These are phyloP conservation scores for Trametes polyzona DNA, from an alignment of 1,284 basidiomycete species.

Conservation along the genomic window DNA sequence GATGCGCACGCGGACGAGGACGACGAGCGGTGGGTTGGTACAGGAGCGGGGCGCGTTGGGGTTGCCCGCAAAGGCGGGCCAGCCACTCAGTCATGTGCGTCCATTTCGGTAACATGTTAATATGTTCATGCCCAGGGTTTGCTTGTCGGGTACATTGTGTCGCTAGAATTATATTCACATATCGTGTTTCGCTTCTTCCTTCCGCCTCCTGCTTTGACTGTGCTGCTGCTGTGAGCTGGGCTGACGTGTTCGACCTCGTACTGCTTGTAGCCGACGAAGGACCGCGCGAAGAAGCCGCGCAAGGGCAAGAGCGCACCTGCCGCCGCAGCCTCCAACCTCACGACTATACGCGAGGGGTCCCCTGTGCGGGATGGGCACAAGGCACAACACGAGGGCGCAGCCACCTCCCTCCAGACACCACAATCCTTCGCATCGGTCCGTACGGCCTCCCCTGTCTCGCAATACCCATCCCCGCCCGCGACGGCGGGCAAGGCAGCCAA, in stretches of 20 bases:
- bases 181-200: slow-evolving; percentile 29
- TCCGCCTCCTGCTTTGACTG: slow-evolving; percentile 23
- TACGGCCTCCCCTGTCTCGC: slow-evolving; percentile 12
- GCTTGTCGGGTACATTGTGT: neutral
- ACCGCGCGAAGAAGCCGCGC: slow-evolving; percentile 64
- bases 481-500: slow-evolving; percentile 8
- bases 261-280: slow-evolving; percentile 65
- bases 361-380: slow-evolving; percentile 10
- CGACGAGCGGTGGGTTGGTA: slow-evolving; percentile 29
- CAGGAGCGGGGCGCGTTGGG: slow-evolving; percentile 30
- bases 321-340: slow-evolving; percentile 9
- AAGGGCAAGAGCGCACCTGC: slow-evolving; percentile 43
- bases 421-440: neutral
- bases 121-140: slow-evolving; percentile 14
- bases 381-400: neutral
- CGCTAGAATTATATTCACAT: neutral
- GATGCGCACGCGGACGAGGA: slow-evolving; percentile 43
- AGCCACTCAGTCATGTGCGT: slow-evolving; percentile 83
- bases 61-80: slow-evolving; percentile 48
- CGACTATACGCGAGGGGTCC: slow-evolving; percentile 17
- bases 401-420: slow-evolving; percentile 3
- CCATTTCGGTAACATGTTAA: slow-evolving; percentile 61
- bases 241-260: slow-evolving; percentile 25
- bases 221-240: slow-evolving; percentile 19
- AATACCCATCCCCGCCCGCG: slow-evolving; percentile 17